These are phyloP conservation scores for Euphorbia lathyris DNA, from an alignment of 345 rosid species.

Conservation along the genomic window DNA sequence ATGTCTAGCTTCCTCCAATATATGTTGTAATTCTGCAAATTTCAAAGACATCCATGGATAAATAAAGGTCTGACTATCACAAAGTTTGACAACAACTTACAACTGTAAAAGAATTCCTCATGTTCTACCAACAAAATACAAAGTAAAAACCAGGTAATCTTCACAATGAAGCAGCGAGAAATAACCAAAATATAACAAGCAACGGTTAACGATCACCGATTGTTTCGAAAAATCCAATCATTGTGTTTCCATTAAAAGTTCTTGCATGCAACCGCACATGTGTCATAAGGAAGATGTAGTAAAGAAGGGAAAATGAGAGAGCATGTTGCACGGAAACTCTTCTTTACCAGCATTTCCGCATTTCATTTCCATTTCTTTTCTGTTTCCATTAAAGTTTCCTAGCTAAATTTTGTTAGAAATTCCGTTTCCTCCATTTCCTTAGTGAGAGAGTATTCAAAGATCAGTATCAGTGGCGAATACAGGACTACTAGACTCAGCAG, in stretches of 20 bases:
- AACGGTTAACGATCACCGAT: not conserved
- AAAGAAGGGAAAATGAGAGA: not conserved
- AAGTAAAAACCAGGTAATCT: not conserved
- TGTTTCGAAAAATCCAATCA: not conserved
- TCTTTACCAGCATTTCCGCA: too few relatives aligned
- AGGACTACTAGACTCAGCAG: too few relatives aligned
- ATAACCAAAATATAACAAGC: not conserved
- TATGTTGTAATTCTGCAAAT: conserved; percentile 14
- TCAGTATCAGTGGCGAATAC: too few relatives aligned
- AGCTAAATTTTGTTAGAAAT: too few relatives aligned
- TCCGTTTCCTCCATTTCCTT: too few relatives aligned
- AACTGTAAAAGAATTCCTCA: too few relatives aligned
- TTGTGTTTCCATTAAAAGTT: not conserved
- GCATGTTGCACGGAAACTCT: too few relatives aligned
- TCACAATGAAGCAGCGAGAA: not conserved
- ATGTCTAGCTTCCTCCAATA: conserved; percentile 31
- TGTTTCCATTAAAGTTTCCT: too few relatives aligned
- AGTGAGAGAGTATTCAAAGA: not conserved
- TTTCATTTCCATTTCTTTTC: too few relatives aligned
- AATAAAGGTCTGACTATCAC: not conserved
- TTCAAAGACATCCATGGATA: not conserved
- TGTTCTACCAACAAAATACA: not conserved
- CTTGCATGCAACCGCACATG: not conserved
- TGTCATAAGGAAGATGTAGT: not conserved
- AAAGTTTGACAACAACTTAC: not conserved